Evolutionary conservation across 306 rosid genomes (phyloP).

Genomic region (Vigna hirtella): DNA sequence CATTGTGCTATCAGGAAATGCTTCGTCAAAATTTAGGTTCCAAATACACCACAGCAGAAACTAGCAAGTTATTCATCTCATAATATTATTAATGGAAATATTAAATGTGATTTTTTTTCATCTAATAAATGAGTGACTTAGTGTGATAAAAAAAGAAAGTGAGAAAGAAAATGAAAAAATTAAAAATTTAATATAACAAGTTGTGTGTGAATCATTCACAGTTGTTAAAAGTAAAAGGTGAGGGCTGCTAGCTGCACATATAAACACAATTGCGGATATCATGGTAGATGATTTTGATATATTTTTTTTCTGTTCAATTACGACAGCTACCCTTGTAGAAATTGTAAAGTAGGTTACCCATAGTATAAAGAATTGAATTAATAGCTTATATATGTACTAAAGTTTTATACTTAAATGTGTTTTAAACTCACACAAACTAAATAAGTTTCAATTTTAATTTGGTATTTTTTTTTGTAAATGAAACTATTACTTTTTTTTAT

Average conservation of each 20-base stretch:
- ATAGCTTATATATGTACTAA: no score
- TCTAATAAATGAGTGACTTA: neutral
- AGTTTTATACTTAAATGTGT: no score
- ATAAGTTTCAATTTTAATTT: no score
- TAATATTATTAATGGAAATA: neutral
- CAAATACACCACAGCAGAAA: neutral
- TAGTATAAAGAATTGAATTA: no score
- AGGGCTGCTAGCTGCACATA: neutral
- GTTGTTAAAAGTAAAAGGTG: neutral
- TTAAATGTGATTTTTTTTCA: neutral
- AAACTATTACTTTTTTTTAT: no score
- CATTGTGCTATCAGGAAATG: neutral
- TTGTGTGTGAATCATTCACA: neutral
- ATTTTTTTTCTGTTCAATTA: neutral
- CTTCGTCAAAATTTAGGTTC: conserved; percentile 14
- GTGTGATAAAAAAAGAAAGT: neutral
- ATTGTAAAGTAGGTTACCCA: neutral
- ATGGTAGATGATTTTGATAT: neutral
- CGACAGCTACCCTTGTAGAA: neutral
- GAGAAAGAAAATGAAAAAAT: neutral
- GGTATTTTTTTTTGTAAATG: no score
- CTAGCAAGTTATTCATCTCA: neutral
- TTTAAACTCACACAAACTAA: no score
- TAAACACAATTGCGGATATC: neutral
- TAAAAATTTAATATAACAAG: no score